Conservation (phyloP, 148 eudicot genomes). For the Rhododendron vialii region DNA sequence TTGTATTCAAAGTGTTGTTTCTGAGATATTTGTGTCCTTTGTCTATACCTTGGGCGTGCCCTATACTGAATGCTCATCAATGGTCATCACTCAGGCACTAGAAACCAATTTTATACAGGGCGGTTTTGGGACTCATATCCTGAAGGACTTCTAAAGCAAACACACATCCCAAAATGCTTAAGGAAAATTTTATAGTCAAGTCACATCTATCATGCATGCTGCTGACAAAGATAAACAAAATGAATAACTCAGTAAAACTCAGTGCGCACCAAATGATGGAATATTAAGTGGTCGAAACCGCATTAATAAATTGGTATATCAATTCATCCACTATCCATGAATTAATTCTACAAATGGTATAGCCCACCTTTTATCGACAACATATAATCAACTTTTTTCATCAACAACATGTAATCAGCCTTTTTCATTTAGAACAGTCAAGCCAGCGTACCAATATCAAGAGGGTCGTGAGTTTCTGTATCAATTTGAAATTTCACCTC, state of each 20-base stretch:
- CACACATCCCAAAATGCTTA: background rate
- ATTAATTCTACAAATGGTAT: background rate
- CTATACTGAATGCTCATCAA: background rate
- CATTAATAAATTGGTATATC: background rate
- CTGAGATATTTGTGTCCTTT: background rate
- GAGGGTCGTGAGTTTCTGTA: slow-evolving; percentile 98
- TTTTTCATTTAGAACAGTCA: background rate
- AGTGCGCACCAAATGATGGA: background rate
- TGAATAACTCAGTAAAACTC: background rate
- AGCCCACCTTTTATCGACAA: background rate
- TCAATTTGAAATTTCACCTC: slow-evolving; percentile 98
- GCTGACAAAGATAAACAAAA: background rate
- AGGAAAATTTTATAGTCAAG: background rate
- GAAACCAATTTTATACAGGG: background rate
- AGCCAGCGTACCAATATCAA: slow-evolving; percentile 70
- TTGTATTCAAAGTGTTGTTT: background rate
- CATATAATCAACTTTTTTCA: background rate
- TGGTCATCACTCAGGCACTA: background rate
- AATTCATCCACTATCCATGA: background rate
- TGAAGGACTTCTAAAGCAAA: background rate
- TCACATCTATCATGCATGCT: background rate
- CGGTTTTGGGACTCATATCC: background rate
- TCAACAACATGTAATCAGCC: background rate
- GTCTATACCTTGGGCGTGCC: background rate
- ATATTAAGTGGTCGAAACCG: background rate